Evolutionary conservation across 805 yeast genomes (phyloP).

Genomic region (Teunomyces cretensis): DNA sequence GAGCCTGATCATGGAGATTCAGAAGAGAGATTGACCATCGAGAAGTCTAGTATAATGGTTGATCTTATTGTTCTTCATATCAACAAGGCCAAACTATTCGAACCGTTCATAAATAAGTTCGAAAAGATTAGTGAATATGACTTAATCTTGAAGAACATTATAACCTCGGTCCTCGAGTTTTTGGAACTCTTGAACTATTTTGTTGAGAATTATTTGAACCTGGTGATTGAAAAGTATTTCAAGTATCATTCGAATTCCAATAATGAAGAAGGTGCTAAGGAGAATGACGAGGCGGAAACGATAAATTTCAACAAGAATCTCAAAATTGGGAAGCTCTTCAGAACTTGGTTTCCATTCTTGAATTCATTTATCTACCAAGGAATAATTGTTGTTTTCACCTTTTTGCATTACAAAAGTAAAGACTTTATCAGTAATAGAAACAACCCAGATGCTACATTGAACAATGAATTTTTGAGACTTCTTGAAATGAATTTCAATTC

Average conservation of each 20-base stretch:
- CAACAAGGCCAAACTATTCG: slow-evolving; percentile 51
- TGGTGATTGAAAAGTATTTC: slow-evolving; percentile 11
- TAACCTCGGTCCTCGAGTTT: slow-evolving; percentile 38
- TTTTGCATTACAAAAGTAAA: slow-evolving; percentile 43
- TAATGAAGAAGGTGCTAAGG: slow-evolving; percentile 6
- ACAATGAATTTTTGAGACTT: slow-evolving; percentile 19
- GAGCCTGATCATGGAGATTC: slow-evolving; percentile 13
- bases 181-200: slow-evolving; percentile 36
- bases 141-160: slow-evolving; percentile 35
- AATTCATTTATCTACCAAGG: slow-evolving; percentile 53
- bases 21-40: slow-evolving; percentile 15
- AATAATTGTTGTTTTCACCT: slow-evolving; percentile 48
- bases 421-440: slow-evolving; percentile 29
- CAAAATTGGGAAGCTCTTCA: slow-evolving; percentile 35
- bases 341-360: slow-evolving; percentile 44
- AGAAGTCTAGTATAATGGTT: slow-evolving; percentile 34
- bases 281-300: neutral
- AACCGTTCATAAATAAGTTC: slow-evolving; percentile 46
- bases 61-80: slow-evolving; percentile 50
- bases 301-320: slow-evolving; percentile 1
- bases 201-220: slow-evolving; percentile 27
- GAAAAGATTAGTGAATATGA: slow-evolving; percentile 23
- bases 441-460: slow-evolving; percentile 8
- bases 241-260: slow-evolving; percentile 3
- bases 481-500: slow-evolving; percentile 23